phyloP scores from a whole-genome alignment of 2,329 filamentous ascomycete genomes.

The Pseudogymnoascus pannorum region DNA sequence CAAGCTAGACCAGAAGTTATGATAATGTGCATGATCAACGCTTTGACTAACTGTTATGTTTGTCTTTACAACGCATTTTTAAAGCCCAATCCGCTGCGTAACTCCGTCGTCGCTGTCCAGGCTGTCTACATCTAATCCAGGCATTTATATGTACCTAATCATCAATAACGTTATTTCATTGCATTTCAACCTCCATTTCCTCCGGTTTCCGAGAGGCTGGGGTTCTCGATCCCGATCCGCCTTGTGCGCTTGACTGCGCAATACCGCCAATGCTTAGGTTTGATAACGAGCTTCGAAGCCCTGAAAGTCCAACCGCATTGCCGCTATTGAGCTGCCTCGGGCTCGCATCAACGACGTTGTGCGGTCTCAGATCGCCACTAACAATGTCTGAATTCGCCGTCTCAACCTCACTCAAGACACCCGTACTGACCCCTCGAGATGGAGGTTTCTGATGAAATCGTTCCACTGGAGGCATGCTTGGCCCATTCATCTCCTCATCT shows the following conservation, averaged over 20 bases:
- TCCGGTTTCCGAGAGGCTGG: slow-evolving; percentile 20
- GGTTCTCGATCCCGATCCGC: slow-evolving; percentile 21
- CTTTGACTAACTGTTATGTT: neutral
- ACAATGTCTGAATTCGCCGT: slow-evolving; percentile 18
- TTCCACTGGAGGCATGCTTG: neutral
- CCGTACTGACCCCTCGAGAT: neutral
- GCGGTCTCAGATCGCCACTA: neutral
- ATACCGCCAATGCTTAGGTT: slow-evolving; percentile 34
- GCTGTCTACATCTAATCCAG: slow-evolving; percentile 3
- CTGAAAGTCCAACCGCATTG: slow-evolving; percentile 32
- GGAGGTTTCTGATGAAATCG: neutral
- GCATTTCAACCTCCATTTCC: slow-evolving; percentile 44
- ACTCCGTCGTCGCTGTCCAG: slow-evolving; percentile 2
- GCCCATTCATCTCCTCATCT: slow-evolving; percentile 86
- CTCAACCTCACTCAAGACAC: slow-evolving; percentile 25
- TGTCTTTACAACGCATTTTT: neutral
- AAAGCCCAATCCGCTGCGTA: neutral
- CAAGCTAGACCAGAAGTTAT: slow-evolving; percentile 4
- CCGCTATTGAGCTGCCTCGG: slow-evolving; percentile 24
- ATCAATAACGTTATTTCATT: slow-evolving; percentile 26
- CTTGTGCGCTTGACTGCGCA: slow-evolving; percentile 23
- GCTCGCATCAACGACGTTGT: slow-evolving; percentile 11
- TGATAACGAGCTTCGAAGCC: slow-evolving; percentile 38
- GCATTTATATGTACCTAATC: neutral
- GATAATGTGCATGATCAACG: slow-evolving; percentile 7